Base-by-base conservation (phyloP, 345 rosid species). In the Melaleuca quinquenervia region DNA sequence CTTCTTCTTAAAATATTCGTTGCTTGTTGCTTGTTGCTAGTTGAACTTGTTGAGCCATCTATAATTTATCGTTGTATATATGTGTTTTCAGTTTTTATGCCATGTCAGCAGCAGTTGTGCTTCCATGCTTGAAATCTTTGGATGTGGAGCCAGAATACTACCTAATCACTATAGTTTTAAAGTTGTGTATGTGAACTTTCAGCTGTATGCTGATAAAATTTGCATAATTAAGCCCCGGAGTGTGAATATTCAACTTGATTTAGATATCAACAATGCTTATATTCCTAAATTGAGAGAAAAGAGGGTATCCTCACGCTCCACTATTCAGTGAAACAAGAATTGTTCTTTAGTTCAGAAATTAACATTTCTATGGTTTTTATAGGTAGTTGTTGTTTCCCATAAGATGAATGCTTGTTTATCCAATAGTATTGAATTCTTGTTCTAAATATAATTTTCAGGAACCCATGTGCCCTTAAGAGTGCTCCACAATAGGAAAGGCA, bases 381-480 rank as follows among this genome's bases (percentile, higher is more conserved):
- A 36, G 80, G 26, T 36, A 36, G 0, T 50, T 62, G 53, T 49
- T 82, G 20, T 49, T 84, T 27, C n/a, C 27, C 3, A 51, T 48
- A 27, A 84, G 83, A 82, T 84, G 83, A 26, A 50, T 52, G 45
- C 82, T 80, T 87, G 12, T 13, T 85, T 88, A 83, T 76, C 11
- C 83, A 64, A 83, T 82, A 75, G 27, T 51, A 82, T 84, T 9
- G 45, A 41, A 86, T 80, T 84, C 75, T 50, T 62, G 84, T 82
- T 76, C 64, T 84, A 86, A 49, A 82, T 84, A 41, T 55, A 32
- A 51, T n/a, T 89, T 87, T 62, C 98, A 95, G 98, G 94, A 86
- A 84, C 58, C 24, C 48, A 50, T 85, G 27, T 64, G 88, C 87
- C 62, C 6, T 36, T 51, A 62, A 87, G 90, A 87, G 83, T 86